A percentile compares a stretch with the other conserved stretches of the same genome.
These are phyloP conservation scores for Zygosaccharomyces sapae DNA, from an alignment of 1,139 yeast species.

Conservation along the genomic window DNA sequence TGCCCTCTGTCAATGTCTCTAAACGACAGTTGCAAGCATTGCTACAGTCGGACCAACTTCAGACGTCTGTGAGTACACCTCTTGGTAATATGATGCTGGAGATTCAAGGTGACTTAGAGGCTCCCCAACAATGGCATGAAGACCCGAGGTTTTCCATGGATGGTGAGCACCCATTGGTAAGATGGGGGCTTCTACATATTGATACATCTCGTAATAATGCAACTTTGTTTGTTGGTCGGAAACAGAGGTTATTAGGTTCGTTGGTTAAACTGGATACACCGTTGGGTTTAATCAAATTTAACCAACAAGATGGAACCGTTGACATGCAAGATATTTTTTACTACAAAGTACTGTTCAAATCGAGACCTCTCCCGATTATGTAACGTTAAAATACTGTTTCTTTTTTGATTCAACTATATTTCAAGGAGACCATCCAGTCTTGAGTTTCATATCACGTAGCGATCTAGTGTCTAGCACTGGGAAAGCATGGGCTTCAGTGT, in stretches of 20 bases:
- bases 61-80: constrained; percentile 39
- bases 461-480: constrained; percentile 43
- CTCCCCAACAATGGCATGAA: constrained; percentile 41
- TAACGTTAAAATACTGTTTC: constrained; percentile 22
- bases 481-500: constrained; percentile 91
- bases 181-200: constrained; percentile 56
- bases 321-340: constrained; percentile 55
- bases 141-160: constrained; percentile 34
- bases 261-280: constrained; percentile 57
- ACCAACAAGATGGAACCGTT: constrained; percentile 37
- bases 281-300: constrained; percentile 52
- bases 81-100: constrained; percentile 58
- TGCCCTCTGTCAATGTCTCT: constrained; percentile 31
- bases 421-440: constrained; percentile 28
- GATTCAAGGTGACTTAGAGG: constrained; percentile 65
- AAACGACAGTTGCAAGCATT: constrained; percentile 21
- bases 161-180: constrained; percentile 43
- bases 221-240: constrained; percentile 57
- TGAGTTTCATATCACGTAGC: constrained; percentile 15
- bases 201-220: constrained; percentile 48
- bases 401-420: neutral
- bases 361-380: constrained; percentile 74
- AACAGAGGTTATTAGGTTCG: constrained; percentile 61
- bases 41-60: constrained; percentile 15
- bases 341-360: constrained; percentile 55